Percentiles rank a stretch among this genome's conserved stretches.
Evolutionary conservation across 2,329 filamentous ascomycete species (phyloP).

Genomic region (Sporothrix euskadiensis): DNA sequence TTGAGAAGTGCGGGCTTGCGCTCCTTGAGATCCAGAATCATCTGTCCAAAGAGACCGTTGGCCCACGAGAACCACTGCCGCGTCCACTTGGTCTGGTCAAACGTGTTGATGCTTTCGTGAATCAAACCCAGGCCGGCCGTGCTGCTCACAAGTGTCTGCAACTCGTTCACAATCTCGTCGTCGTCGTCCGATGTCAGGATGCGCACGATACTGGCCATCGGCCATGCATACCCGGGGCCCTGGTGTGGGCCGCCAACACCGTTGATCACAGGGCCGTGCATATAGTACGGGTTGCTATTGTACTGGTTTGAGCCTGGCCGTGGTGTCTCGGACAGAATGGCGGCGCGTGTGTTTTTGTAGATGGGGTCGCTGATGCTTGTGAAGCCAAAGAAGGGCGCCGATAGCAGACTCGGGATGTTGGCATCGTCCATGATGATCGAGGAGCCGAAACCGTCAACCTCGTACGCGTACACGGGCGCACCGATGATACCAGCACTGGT

Average conservation of each 20-base stretch:
- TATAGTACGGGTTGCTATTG: conserved; percentile 71
- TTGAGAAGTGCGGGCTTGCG: conserved; percentile 61
- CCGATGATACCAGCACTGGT: conserved; percentile 40
- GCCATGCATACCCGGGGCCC: conserved; percentile 74
- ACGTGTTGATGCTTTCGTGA: conserved; percentile 76
- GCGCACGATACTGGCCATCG: conserved; percentile 79
- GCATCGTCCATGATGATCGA: conserved; percentile 65
- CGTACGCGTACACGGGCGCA: conserved; percentile 65
- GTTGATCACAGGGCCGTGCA: conserved; percentile 54
- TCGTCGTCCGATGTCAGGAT: conserved; percentile 77
- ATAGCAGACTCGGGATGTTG: conserved; percentile 64
- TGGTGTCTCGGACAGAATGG: conserved; percentile 56
- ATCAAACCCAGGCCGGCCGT: conserved; percentile 74
- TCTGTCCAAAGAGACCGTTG: conserved; percentile 85
- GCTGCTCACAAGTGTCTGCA: conserved; percentile 65
- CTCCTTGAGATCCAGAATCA: conserved; percentile 71
- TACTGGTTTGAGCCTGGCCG: conserved; percentile 31
- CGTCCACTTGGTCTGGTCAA: conserved; percentile 50
- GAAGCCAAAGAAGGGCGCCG: conserved; percentile 63
- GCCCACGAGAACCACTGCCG: conserved; percentile 75
- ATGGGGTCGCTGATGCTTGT: conserved; percentile 57
- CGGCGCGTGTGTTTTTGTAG: conserved; percentile 73
- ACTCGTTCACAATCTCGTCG: conserved; percentile 67
- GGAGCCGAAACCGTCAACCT: conserved; percentile 69
- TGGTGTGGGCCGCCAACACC: conserved; percentile 55